phyloP scores from a whole-genome alignment of 306 rosid species.

The Clitoria ternatea region DNA sequence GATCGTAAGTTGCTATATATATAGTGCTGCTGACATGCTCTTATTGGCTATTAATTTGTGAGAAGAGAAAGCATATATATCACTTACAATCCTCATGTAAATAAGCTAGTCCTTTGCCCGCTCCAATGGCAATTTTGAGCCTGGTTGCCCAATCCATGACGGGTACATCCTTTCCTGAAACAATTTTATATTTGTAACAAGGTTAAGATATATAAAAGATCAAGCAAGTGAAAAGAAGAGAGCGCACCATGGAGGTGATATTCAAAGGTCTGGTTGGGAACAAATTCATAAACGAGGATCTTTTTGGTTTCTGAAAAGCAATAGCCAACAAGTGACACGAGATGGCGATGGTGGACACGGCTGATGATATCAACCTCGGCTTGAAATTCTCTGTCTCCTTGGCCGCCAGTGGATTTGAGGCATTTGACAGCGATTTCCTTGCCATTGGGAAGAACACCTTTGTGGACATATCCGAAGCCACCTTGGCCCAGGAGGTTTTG shows the following conservation, averaged over 20 bases:
- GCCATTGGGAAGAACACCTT: constrained; percentile 81
- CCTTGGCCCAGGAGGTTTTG: constrained; percentile 68
- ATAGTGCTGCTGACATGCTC: no score
- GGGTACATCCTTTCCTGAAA: constrained; percentile 47
- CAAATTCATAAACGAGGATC: constrained; percentile 70
- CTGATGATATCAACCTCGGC: constrained; percentile 86
- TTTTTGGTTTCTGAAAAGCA: constrained; percentile 45
- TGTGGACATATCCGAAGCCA: constrained; percentile 80
- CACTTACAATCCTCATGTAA: constrained; percentile 90
- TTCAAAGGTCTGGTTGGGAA: constrained; percentile 77
- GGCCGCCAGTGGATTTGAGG: constrained; percentile 56
- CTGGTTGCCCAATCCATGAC: constrained; percentile 66
- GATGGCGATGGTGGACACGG: constrained; percentile 91
- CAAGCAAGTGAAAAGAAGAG: no score
- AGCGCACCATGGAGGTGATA: constrained; percentile 71
- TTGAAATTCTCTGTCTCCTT: constrained; percentile 74
- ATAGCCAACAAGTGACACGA: constrained; percentile 85
- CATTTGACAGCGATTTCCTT: constrained; percentile 86
- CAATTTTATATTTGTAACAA: background rate
- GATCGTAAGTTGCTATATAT: no score
- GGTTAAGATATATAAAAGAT: no score
- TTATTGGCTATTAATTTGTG: background rate
- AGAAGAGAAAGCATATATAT: background rate
- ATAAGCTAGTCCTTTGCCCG: constrained; percentile 93
- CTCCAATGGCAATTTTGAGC: constrained; percentile 67